phyloP scores from a whole-genome alignment of 495 filamentous ascomycete species.

The Aspergillus egyptiacus region DNA sequence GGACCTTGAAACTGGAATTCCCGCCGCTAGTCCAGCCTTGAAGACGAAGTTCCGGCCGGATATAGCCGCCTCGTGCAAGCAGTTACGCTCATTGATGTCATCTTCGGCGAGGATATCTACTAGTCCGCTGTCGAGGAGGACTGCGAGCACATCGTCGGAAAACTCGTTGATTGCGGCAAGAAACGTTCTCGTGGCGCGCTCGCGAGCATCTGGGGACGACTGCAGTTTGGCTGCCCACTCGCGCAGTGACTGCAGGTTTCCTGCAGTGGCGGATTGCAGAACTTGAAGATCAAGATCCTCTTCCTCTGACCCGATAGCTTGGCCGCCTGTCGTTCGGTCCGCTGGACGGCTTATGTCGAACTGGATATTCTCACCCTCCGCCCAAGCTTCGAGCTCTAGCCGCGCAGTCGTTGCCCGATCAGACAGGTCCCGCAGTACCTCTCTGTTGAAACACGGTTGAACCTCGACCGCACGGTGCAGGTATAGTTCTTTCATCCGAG shows the following conservation, averaged over 20 bases:
- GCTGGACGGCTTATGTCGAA: slow-evolving; percentile 58
- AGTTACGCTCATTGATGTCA: slow-evolving; percentile 95
- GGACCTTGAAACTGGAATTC: slow-evolving; percentile 67
- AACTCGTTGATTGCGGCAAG: slow-evolving; percentile 80
- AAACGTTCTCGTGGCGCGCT: slow-evolving; percentile 81
- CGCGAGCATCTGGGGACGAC: slow-evolving; percentile 51
- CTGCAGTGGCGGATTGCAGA: slow-evolving; percentile 75
- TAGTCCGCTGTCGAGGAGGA: slow-evolving; percentile 71
- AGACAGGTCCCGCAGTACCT: slow-evolving; percentile 91
- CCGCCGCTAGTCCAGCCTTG: slow-evolving; percentile 59
- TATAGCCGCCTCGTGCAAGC: slow-evolving; percentile 89
- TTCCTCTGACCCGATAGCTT: slow-evolving; percentile 66
- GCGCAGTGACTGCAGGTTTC: slow-evolving; percentile 56
- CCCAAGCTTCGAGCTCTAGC: slow-evolving; percentile 91
- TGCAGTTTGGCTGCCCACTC: slow-evolving; percentile 58
- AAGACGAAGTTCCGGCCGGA: slow-evolving; percentile 76
- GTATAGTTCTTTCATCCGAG: slow-evolving; percentile 94
- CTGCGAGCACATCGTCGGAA: slow-evolving; percentile 66
- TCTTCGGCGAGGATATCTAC: slow-evolving; percentile 86
- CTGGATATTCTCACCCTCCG: slow-evolving; percentile 84
- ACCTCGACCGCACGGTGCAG: slow-evolving; percentile 94
- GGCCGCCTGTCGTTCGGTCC: slow-evolving; percentile 58
- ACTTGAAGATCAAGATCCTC: slow-evolving; percentile 82
- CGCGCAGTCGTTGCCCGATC: slow-evolving; percentile 92
- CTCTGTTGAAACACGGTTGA: slow-evolving; percentile 94